These are phyloP conservation scores for Boletus speciosus DNA, from an alignment of 768 basidiomycete species.

Conservation along the genomic window DNA sequence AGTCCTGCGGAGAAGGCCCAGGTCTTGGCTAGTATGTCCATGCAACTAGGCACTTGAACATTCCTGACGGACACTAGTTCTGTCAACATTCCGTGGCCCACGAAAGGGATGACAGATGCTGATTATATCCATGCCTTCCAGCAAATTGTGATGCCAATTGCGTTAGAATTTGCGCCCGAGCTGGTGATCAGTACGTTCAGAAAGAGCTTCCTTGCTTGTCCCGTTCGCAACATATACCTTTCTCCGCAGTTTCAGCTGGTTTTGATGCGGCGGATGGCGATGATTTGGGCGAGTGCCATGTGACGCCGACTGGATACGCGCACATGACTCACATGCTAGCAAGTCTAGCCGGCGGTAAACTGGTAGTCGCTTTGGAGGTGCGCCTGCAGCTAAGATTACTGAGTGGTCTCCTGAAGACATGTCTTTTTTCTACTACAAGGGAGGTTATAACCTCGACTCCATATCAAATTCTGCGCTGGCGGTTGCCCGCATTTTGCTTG, in stretches of 20 bases:
- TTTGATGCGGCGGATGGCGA: conserved; percentile 97
- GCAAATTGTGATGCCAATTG: conserved; percentile 94
- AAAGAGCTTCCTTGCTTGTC: background rate
- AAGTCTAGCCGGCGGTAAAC: conserved; percentile 78
- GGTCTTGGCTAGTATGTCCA: conserved; percentile 81
- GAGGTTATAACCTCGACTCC: conserved; percentile 91
- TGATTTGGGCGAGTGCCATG: conserved; percentile 84
- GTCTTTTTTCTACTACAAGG: conserved; percentile 44
- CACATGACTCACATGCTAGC: conserved; percentile 99
- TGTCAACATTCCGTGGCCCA: conserved; percentile 96
- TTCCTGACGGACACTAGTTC: conserved; percentile 49
- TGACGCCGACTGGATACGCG: conserved; percentile 89
- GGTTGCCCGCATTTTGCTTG: conserved; percentile 83
- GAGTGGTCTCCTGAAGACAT: background rate
- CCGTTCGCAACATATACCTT: background rate
- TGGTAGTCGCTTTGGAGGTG: conserved; percentile 95
- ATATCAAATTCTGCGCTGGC: conserved; percentile 86
- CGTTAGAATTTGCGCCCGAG: conserved; percentile 93
- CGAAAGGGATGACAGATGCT: conserved; percentile 83
- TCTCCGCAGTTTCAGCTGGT: conserved; percentile 81
- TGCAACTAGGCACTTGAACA: conserved; percentile 1
- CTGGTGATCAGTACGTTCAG: conserved; percentile 81
- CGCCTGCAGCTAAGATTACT: conserved; percentile 7
- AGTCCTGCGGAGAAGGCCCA: conserved; percentile 78
- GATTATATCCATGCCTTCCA: conserved; percentile 98